Conservation (phyloP, 306 rosid genomes). For the Lathyrus oleraceus region DNA sequence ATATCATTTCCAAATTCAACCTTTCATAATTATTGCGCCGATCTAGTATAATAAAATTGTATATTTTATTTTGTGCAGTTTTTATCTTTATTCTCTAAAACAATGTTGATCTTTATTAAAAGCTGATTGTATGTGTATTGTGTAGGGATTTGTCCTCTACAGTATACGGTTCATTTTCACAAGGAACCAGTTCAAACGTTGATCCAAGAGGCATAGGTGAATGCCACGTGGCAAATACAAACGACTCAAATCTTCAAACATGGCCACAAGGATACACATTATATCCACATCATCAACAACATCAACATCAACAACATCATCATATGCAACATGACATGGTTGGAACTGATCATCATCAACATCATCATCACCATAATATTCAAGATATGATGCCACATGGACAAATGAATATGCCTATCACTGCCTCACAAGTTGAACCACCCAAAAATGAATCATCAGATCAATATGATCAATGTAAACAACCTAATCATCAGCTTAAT, state of each 20-base stretch:
- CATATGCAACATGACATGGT: slow-evolving; percentile 53
- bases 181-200: slow-evolving; percentile 54
- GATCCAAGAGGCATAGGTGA: slow-evolving; percentile 52
- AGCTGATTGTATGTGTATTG: background rate
- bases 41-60: too few species aligned
- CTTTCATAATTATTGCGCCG: too few species aligned
- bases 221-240: slow-evolving; percentile 51
- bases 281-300: slow-evolving; percentile 36
- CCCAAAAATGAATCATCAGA: slow-evolving; percentile 42
- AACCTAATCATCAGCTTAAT: slow-evolving; percentile 41
- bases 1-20: too few species aligned
- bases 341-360: slow-evolving; percentile 18
- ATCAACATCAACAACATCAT: slow-evolving; percentile 21
- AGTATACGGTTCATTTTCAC: slow-evolving; percentile 61
- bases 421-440: slow-evolving; percentile 52
- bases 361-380: slow-evolving; percentile 38
- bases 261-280: slow-evolving; percentile 63
- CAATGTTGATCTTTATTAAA: background rate
- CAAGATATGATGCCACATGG: slow-evolving; percentile 53
- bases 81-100: background rate
- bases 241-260: slow-evolving; percentile 45
- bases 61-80: background rate
- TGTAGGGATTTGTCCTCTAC: slow-evolving; percentile 58
- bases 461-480: slow-evolving; percentile 45
- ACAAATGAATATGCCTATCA: slow-evolving; percentile 53